A percentile compares a stretch with the other conserved stretches of the same genome.
Evolutionary conservation across 306 rosid species (phyloP).

Genomic region (Cucumis hystrix): DNA sequence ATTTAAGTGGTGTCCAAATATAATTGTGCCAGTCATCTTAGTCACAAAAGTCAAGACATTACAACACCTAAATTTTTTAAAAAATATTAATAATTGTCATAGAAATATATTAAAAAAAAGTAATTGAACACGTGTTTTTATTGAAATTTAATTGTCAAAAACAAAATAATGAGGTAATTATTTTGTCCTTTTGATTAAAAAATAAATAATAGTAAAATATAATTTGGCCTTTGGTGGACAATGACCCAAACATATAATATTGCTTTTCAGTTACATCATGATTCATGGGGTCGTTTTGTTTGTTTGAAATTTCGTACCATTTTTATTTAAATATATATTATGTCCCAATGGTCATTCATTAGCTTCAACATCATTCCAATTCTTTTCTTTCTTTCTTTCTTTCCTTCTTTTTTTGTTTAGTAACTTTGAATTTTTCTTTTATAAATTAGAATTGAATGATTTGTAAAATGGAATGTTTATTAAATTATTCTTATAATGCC

Average conservation of each 20-base stretch:
- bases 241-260: background rate
- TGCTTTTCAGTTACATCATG: background rate
- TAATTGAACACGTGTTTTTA: background rate
- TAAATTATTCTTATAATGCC: too few species aligned
- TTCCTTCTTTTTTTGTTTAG: too few species aligned
- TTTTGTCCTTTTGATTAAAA: background rate
- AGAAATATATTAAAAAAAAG: too few species aligned
- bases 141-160: too few species aligned
- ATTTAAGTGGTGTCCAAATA: too few species aligned
- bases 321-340: background rate
- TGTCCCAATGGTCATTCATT: background rate
- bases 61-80: background rate
- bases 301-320: background rate
- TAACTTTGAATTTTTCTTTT: background rate
- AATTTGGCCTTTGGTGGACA: background rate
- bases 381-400: too few species aligned
- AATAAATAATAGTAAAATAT: too few species aligned
- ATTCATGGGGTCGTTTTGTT: background rate
- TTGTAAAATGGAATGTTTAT: too few species aligned
- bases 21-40: background rate
- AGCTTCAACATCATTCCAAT: background rate
- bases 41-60: too few species aligned
- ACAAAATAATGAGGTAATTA: background rate
- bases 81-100: background rate
- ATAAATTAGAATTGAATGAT: background rate